Evolutionary conservation across 768 basidiomycete species (phyloP).

Genomic region (Boletus sensibilis): DNA sequence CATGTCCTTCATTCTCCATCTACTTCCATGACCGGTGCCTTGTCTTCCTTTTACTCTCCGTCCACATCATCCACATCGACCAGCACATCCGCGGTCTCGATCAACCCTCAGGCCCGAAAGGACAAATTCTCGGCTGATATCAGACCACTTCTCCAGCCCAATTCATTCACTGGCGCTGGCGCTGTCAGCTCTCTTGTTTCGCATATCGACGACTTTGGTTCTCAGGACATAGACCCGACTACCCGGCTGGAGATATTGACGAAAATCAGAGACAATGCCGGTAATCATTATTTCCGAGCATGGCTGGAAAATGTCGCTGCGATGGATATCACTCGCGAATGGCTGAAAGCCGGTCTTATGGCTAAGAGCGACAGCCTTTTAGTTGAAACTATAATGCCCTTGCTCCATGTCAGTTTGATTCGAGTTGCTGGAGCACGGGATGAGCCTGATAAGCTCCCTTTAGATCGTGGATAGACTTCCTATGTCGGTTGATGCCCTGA

Average conservation of each 20-base stretch:
- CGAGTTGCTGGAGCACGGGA: conserved; percentile 3
- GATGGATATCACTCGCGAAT: conserved; percentile 77
- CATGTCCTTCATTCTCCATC: conserved; percentile 65
- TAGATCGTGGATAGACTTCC: conserved; percentile 84
- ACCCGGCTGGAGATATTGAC: conserved; percentile 74
- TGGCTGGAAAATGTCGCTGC: conserved; percentile 78
- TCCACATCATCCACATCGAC: conserved; percentile 32
- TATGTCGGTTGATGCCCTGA: conserved; percentile 65
- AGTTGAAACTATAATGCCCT: conserved; percentile 80
- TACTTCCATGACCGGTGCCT: conserved; percentile 29
- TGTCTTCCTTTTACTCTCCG: conserved; percentile 42
- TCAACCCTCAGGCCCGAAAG: conserved; percentile 52
- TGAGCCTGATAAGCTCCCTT: conserved; percentile 18
- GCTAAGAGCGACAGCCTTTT: conserved; percentile 53
- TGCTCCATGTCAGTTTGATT: conserved; percentile 70
- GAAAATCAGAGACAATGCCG: conserved; percentile 79
- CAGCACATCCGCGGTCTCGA: conserved; percentile 29
- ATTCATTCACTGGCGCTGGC: conserved; percentile 64
- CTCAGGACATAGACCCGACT: conserved; percentile 60
- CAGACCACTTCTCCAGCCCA: conserved; percentile 55
- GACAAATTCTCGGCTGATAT: conserved; percentile 52
- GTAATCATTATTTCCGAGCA: conserved; percentile 83
- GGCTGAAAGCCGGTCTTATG: conserved; percentile 70
- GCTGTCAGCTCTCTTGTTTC: conserved; percentile 63
- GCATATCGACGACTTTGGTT: conserved; percentile 58